A percentile compares a stretch with the other conserved stretches of the same genome.
These are phyloP conservation scores for Fraxinus platypoda DNA, from an alignment of 305 asterid species.

Conservation along the genomic window DNA sequence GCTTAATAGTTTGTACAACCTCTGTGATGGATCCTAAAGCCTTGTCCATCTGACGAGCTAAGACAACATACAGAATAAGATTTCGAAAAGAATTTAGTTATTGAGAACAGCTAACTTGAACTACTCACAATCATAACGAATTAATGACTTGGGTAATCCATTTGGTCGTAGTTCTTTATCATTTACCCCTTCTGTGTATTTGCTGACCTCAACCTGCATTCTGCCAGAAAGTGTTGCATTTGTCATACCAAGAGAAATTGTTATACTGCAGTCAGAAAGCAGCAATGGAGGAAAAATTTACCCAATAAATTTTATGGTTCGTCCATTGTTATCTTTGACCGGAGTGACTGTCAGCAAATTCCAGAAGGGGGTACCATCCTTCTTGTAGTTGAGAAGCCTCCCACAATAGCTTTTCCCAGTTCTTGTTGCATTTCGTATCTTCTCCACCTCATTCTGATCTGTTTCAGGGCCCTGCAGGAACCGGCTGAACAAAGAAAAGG, in stretches of 20 bases:
- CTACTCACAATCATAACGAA: constrained; percentile 81
- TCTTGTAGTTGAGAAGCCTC: constrained; percentile 92
- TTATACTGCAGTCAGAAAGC: background rate
- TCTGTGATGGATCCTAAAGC: constrained; percentile 83
- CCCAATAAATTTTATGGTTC: constrained; percentile 85
- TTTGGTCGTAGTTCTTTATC: constrained; percentile 87
- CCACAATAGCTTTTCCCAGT: constrained; percentile 90
- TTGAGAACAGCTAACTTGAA: constrained; percentile 18
- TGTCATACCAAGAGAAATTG: constrained; percentile 10
- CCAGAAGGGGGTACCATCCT: constrained; percentile 97
- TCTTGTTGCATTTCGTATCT: constrained; percentile 63
- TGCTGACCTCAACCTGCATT: constrained; percentile 99
- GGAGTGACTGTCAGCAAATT: constrained; percentile 89
- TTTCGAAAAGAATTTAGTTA: constrained; percentile 15
- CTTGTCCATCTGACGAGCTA: constrained; percentile 96
- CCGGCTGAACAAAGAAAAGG: constrained; percentile 70
- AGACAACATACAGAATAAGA: constrained; percentile 29
- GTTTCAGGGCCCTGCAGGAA: constrained; percentile 95
- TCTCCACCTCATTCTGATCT: constrained; percentile 78
- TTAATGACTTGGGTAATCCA: constrained; percentile 89
- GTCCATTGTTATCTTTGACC: constrained; percentile 81
- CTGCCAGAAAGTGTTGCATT: constrained; percentile 38
- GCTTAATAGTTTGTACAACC: constrained; percentile 85
- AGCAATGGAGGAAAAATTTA: constrained; percentile 27
- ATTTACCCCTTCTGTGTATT: constrained; percentile 85